Conservation (phyloP, 139 green algal species). For the Choricystis sp. region DNA sequence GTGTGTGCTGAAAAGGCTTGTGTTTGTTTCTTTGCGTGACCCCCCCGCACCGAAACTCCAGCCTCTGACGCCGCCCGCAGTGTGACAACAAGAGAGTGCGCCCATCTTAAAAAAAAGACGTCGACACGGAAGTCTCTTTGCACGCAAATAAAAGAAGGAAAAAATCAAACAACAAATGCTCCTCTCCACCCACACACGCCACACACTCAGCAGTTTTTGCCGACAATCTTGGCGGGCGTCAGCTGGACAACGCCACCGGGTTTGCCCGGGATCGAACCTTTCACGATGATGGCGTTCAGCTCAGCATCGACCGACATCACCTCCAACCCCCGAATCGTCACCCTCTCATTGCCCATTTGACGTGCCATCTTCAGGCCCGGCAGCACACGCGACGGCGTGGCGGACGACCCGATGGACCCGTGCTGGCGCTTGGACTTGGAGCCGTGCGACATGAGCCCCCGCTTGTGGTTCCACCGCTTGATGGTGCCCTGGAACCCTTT, state of each 20-base stretch:
- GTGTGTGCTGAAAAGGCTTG: neutral
- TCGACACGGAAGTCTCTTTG: neutral
- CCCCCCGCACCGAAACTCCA: too few species aligned
- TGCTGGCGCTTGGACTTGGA: conserved; percentile 92
- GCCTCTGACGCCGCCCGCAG: too few species aligned
- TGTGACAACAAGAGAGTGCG: too few species aligned
- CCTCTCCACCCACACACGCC: neutral
- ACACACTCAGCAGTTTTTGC: conserved; percentile 24
- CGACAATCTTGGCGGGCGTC: conserved; percentile 53
- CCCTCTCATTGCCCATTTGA: conserved; percentile 72
- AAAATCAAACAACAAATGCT: neutral
- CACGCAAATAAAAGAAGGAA: neutral
- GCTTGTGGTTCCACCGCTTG: conserved; percentile 85
- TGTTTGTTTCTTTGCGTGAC: too few species aligned
- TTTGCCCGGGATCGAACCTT: conserved; percentile 89
- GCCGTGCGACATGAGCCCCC: conserved; percentile 93
- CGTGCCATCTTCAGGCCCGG: conserved; percentile 90
- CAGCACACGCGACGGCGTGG: conserved; percentile 79
- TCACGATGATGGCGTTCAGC: conserved; percentile 69
- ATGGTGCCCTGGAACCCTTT: conserved; percentile 90
- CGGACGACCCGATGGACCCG: conserved; percentile 76
- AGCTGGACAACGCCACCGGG: conserved; percentile 81
- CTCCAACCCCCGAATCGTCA: conserved; percentile 67
- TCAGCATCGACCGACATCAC: conserved; percentile 71
- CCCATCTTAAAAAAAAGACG: neutral